Evolutionary conservation across 2,329 filamentous ascomycete species (phyloP).

Genomic region (Pseudogymnoascus destructans): DNA sequence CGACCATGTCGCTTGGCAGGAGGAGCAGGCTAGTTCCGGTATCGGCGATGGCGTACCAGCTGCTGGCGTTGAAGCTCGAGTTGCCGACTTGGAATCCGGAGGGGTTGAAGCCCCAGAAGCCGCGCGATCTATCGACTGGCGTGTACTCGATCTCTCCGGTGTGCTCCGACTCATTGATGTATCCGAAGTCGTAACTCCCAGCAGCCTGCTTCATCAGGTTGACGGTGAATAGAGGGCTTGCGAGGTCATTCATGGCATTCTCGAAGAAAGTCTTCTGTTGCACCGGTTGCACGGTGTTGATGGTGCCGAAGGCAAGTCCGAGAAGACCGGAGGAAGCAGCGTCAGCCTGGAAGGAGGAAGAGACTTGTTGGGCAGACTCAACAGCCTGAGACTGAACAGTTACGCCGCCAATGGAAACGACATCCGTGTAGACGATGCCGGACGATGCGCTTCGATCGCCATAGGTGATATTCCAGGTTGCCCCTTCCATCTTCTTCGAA

Average conservation of each 20-base stretch:
- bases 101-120: slow-evolving; percentile 42
- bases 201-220: slow-evolving; percentile 32
- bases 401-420: slow-evolving; percentile 16
- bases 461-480: slow-evolving; percentile 19
- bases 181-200: slow-evolving; percentile 41
- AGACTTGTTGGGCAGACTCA: slow-evolving; percentile 17
- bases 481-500: slow-evolving; percentile 12
- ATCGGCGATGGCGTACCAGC: slow-evolving; percentile 25
- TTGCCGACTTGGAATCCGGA: slow-evolving; percentile 33
- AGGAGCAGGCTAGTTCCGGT: slow-evolving; percentile 28
- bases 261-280: slow-evolving; percentile 16
- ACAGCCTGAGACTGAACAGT: slow-evolving; percentile 15
- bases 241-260: slow-evolving; percentile 12
- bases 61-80: slow-evolving; percentile 33
- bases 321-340: slow-evolving; percentile 39
- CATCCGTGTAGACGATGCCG: slow-evolving; percentile 17
- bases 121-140: slow-evolving; percentile 32
- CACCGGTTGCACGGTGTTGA: slow-evolving; percentile 13
- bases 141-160: slow-evolving; percentile 38
- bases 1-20: slow-evolving; percentile 23
- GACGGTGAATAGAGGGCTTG: slow-evolving; percentile 39
- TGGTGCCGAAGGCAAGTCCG: slow-evolving; percentile 37
- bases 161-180: slow-evolving; percentile 38
- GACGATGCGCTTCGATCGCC: slow-evolving; percentile 25
- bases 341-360: slow-evolving; percentile 19